Percentiles rank a stretch among this genome's conserved stretches.
phyloP scores from a whole-genome alignment of 495 filamentous ascomycete species.

The Trichoderma erinaceum region DNA sequence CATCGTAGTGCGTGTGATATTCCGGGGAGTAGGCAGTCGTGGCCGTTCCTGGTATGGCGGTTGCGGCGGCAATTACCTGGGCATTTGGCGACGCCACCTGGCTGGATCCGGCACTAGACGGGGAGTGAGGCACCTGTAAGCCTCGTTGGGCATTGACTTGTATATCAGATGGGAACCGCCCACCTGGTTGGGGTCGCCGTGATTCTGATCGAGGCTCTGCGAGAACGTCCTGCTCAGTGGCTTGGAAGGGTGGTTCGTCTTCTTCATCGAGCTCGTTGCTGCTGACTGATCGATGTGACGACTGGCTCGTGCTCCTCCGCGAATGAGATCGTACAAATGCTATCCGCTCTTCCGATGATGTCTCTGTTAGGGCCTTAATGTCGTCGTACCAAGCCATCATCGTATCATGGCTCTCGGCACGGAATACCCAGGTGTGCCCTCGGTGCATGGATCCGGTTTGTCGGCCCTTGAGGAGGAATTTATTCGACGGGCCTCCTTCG shows the following conservation, averaged over 20 bases:
- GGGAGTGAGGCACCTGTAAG: conserved; percentile 68
- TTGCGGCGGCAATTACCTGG: conserved; percentile 49
- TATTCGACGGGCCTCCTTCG: conserved; percentile 83
- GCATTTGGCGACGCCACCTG: conserved; percentile 37
- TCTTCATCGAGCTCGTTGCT: conserved; percentile 71
- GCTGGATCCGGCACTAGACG: conserved; percentile 68
- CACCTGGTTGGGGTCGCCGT: conserved; percentile 71
- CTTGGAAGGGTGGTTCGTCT: conserved; percentile 79
- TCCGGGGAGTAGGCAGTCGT: conserved; percentile 31
- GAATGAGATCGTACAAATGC: conserved; percentile 76
- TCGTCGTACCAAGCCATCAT: conserved; percentile 98
- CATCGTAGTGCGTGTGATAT: conserved; percentile 12
- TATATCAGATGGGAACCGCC: conserved; percentile 83
- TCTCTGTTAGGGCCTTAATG: conserved; percentile 79
- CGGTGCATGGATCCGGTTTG: conserved; percentile 91
- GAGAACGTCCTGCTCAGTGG: conserved; percentile 43
- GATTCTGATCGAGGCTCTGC: conserved; percentile 43
- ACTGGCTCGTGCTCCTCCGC: conserved; percentile 60
- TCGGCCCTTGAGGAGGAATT: conserved; percentile 93
- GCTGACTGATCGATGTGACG: conserved; percentile 57
- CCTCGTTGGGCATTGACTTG: conserved; percentile 64
- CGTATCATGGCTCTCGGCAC: conserved; percentile 87
- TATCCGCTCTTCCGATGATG: conserved; percentile 80
- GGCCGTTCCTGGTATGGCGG: conserved; percentile 40
- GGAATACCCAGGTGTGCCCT: conserved; percentile 96